A percentile compares a stretch with the other conserved stretches of the same genome.
Evolutionary conservation across 768 basidiomycete genomes (phyloP).

Genomic region (Hemileccinum impolitum): DNA sequence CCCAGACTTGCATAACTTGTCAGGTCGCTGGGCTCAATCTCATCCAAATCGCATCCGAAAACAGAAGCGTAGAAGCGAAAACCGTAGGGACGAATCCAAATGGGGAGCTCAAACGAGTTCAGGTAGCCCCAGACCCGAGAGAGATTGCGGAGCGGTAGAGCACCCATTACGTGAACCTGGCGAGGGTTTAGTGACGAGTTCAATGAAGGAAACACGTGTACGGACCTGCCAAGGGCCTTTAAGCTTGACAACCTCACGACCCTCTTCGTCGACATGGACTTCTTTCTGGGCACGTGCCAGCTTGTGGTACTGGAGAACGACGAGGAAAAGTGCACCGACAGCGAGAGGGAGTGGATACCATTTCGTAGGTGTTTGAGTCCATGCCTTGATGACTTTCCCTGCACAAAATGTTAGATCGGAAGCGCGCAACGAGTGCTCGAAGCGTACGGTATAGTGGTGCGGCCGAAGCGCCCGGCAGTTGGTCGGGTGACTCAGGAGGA

Average conservation of each 20-base stretch:
- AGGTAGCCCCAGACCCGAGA: conserved; percentile 98
- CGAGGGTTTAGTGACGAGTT: neutral
- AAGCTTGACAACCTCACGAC: conserved; percentile 73
- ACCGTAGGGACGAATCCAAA: conserved; percentile 93
- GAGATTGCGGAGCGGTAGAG: conserved; percentile 88
- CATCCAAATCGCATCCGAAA: conserved; percentile 95
- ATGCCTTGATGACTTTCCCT: conserved; percentile 71
- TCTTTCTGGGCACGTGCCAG: conserved; percentile 50
- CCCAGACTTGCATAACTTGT: conserved; percentile 82
- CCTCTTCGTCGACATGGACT: conserved; percentile 79
- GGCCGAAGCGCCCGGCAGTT: conserved; percentile 32
- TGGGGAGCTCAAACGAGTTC: conserved; percentile 88
- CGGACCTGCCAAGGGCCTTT: conserved; percentile 93
- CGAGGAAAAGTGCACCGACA: conserved; percentile 84
- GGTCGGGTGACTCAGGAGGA: conserved; percentile 45
- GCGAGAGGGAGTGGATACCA: conserved; percentile 96
- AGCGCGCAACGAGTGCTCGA: neutral
- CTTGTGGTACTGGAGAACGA: conserved; percentile 72
- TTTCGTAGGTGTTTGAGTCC: conserved; percentile 84
- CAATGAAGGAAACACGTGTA: neutral
- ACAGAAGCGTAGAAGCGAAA: conserved; percentile 78
- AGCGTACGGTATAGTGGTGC: conserved; percentile 48
- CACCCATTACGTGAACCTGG: conserved; percentile 95
- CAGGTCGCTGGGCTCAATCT: conserved; percentile 79
- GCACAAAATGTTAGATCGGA: conserved; percentile 6